A percentile compares a stretch with the other conserved stretches of the same genome.
These are phyloP conservation scores for Dipteronia dyeriana DNA, from an alignment of 345 rosid genomes.

Conservation along the genomic window DNA sequence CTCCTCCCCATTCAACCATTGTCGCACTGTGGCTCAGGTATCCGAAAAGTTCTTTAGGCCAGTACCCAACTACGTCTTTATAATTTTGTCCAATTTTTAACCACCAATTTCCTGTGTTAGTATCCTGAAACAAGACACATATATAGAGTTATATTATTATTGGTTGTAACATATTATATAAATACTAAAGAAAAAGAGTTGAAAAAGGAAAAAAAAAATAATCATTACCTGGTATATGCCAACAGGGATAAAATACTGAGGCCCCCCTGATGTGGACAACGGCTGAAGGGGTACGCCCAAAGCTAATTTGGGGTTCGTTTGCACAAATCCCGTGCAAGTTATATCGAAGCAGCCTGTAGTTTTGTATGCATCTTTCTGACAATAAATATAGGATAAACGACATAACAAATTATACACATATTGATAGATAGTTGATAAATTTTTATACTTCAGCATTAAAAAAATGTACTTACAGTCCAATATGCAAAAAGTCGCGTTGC, in stretches of 20 bases:
- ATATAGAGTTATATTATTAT: too few relatives aligned
- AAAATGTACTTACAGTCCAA: conserved; percentile 6
- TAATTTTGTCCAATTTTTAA: conserved; percentile 1
- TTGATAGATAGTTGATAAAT: background rate
- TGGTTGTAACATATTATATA: too few relatives aligned
- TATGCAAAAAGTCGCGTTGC: background rate
- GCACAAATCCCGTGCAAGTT: conserved; percentile 53
- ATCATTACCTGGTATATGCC: conserved; percentile 31
- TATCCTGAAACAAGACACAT: conserved; percentile 35
- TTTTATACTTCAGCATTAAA: background rate
- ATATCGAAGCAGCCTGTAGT: conserved; percentile 45
- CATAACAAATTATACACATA: background rate
- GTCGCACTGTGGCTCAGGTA: conserved; percentile 38
- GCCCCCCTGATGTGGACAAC: background rate
- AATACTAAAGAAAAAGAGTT: background rate
- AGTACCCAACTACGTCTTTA: conserved; percentile 34
- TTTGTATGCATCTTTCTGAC: conserved; percentile 31
- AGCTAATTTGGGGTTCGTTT: conserved; percentile 25
- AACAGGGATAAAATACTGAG: conserved; percentile 28
- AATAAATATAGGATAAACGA: conserved; percentile 3
- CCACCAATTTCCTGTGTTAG: conserved; percentile 51
- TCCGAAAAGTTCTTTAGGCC: conserved; percentile 38
- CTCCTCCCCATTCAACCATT: conserved; percentile 60
- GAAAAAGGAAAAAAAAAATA: background rate
- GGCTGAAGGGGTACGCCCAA: conserved; percentile 34